Evolutionary conservation across 345 rosid genomes (phyloP).

Genomic region (Pistacia integerrima): DNA sequence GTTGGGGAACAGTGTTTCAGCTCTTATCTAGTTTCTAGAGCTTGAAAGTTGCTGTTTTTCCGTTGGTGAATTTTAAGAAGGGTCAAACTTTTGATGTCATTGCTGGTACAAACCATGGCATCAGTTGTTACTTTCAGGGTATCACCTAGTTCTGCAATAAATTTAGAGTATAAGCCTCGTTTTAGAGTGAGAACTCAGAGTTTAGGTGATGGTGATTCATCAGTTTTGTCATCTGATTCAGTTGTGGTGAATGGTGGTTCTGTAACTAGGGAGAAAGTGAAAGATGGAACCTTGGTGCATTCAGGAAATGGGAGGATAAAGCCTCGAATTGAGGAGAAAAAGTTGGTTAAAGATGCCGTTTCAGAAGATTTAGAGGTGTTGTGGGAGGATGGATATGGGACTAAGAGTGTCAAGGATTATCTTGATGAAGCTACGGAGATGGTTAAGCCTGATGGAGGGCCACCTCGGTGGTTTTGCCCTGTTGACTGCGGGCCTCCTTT

Average conservation of each 20-base stretch:
- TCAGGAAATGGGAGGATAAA: conserved; percentile 39
- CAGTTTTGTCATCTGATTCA: conserved; percentile 34
- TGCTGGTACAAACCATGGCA: conserved; percentile 27
- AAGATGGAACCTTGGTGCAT: conserved; percentile 23
- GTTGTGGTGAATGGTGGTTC: conserved; percentile 40
- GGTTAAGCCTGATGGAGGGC: conserved; percentile 71
- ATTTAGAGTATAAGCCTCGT: conserved; percentile 28
- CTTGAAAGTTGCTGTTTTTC: not conserved
- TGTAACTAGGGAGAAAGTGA: conserved; percentile 29
- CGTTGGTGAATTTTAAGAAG: not conserved
- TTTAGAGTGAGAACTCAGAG: conserved; percentile 53
- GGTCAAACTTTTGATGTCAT: not conserved
- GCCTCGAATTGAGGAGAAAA: conserved; percentile 29
- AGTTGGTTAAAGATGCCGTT: conserved; percentile 31
- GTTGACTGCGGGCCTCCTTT: conserved; percentile 72
- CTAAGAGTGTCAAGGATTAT: conserved; percentile 63
- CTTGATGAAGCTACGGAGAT: conserved; percentile 55
- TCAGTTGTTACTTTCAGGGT: conserved; percentile 33
- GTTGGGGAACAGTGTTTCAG: not conserved
- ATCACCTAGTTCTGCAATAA: conserved; percentile 25
- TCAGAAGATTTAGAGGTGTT: conserved; percentile 47
- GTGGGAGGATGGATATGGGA: conserved; percentile 93
- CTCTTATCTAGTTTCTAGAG: conserved; percentile 4
- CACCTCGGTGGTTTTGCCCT: conserved; percentile 92
- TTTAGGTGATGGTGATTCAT: conserved; percentile 34